Evolutionary conservation across 768 basidiomycete genomes (phyloP).

Genomic region (Vararia minispora): DNA sequence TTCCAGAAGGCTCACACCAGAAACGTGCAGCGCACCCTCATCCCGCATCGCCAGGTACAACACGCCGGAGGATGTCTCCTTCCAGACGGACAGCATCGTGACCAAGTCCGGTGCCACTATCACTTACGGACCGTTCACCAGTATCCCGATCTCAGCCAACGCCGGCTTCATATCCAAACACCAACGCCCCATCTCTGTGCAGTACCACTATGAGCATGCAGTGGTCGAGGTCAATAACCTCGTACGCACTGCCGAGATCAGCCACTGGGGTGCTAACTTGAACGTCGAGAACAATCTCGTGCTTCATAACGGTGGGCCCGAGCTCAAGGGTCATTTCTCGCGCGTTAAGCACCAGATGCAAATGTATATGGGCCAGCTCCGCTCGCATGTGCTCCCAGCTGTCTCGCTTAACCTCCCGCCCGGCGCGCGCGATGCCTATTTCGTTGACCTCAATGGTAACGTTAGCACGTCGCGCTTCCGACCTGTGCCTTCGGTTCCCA

Average conservation of each 20-base stretch:
- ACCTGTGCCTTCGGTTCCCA: slow-evolving; percentile 49
- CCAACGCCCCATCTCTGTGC: slow-evolving; percentile 60
- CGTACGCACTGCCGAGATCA: slow-evolving; percentile 76
- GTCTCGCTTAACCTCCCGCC: slow-evolving; percentile 76
- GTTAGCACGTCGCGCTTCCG: slow-evolving; percentile 90
- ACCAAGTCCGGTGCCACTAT: slow-evolving; percentile 72
- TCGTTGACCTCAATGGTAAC: slow-evolving; percentile 88
- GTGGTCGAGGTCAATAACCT: slow-evolving; percentile 67
- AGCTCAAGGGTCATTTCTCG: slow-evolving; percentile 93
- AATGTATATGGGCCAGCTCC: slow-evolving; percentile 51
- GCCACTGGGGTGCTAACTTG: slow-evolving; percentile 93
- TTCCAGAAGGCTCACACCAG: not conserved
- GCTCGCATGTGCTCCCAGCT: slow-evolving; percentile 60
- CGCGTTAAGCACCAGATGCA: slow-evolving; percentile 81
- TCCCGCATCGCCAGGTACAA: slow-evolving; percentile 66
- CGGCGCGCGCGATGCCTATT: slow-evolving; percentile 75
- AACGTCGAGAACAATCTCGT: slow-evolving; percentile 85
- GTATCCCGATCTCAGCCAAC: slow-evolving; percentile 54
- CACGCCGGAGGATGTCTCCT: slow-evolving; percentile 50
- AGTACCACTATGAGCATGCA: slow-evolving; percentile 77
- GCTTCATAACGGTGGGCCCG: slow-evolving; percentile 83
- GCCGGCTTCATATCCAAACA: slow-evolving; percentile 41
- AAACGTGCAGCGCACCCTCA: slow-evolving; percentile 43
- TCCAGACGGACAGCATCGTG: slow-evolving; percentile 47
- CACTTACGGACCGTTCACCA: slow-evolving; percentile 82